These are phyloP conservation scores for Fusarium papillatum DNA, from an alignment of 2,329 filamentous ascomycete genomes.

Conservation along the genomic window DNA sequence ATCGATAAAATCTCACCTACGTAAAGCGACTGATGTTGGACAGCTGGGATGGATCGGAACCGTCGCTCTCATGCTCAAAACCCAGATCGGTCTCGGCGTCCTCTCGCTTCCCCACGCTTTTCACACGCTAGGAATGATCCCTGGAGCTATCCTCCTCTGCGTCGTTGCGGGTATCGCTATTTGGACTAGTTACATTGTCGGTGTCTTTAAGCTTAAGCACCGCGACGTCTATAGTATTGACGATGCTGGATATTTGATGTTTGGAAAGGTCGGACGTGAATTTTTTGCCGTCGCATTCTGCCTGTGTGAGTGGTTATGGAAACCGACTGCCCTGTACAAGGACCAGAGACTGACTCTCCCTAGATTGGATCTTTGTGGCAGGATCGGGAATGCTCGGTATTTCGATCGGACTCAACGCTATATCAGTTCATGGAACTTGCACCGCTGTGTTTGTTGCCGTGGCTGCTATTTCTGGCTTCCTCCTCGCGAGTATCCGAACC, in stretches of 20 bases:
- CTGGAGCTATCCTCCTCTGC: constrained; percentile 59
- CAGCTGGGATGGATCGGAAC: constrained; percentile 60
- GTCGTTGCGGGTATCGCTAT: constrained; percentile 58
- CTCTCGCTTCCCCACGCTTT: constrained; percentile 63
- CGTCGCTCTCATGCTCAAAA: constrained; percentile 63
- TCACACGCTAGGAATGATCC: constrained; percentile 60
- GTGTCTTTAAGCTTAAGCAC: constrained; percentile 65
- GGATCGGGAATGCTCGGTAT: constrained; percentile 44
- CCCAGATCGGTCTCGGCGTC: constrained; percentile 59
- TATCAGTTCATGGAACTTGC: constrained; percentile 54
- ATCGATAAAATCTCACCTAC: not conserved
- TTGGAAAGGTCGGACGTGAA: constrained; percentile 60
- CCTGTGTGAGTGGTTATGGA: constrained; percentile 46
- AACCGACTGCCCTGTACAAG: not conserved
- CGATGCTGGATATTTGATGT: constrained; percentile 62
- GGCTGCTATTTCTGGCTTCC: constrained; percentile 46
- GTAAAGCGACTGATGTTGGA: not conserved
- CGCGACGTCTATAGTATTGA: constrained; percentile 66
- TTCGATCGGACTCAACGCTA: constrained; percentile 55
- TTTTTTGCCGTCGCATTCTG: constrained; percentile 53
- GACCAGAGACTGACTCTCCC: not conserved
- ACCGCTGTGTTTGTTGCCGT: constrained; percentile 56
- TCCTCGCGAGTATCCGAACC: constrained; percentile 49
- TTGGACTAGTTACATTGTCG: constrained; percentile 63
- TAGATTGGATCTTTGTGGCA: constrained; percentile 35